phyloP scores from a whole-genome alignment of 2,329 filamentous ascomycete genomes.

The Fusarium sp. region DNA sequence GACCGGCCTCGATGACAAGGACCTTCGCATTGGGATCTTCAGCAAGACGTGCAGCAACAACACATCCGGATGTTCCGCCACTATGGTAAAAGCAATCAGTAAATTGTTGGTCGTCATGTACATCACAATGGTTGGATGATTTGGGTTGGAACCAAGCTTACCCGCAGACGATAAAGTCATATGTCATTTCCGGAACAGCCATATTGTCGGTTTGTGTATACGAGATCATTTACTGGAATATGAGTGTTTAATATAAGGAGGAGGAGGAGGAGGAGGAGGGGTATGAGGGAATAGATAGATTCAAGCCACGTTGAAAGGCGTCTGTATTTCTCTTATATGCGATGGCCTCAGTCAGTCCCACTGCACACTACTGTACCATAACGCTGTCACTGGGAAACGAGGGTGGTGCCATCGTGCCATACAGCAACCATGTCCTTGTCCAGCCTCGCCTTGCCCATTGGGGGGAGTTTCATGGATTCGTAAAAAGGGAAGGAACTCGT shows the following conservation, averaged over 20 bases:
- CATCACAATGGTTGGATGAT: background rate
- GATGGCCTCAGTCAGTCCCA: background rate
- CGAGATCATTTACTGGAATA: background rate
- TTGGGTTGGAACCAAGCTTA: slow-evolving; percentile 27
- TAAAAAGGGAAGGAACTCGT: background rate
- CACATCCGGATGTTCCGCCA: slow-evolving; percentile 55
- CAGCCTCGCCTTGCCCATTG: background rate
- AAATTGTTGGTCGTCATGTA: background rate
- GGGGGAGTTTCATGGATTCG: background rate
- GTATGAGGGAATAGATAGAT: background rate
- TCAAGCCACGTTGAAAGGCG: background rate
- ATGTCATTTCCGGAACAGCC: slow-evolving; percentile 41
- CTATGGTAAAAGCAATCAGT: slow-evolving; percentile 26
- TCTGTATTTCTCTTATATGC: slow-evolving; percentile 23
- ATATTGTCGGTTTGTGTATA: slow-evolving; percentile 17
- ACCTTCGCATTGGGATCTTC: slow-evolving; percentile 50
- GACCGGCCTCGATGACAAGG: slow-evolving; percentile 55
- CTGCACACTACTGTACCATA: background rate
- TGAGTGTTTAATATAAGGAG: background rate
- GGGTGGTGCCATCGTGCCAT: slow-evolving; percentile 9
- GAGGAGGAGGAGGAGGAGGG: background rate
- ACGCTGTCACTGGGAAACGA: background rate
- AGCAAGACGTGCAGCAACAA: slow-evolving; percentile 54
- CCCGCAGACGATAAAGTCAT: slow-evolving; percentile 54
- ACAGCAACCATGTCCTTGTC: slow-evolving; percentile 1